Conservation (phyloP, 1,284 basidiomycete species). For the Pseudozyma sp. region DNA sequence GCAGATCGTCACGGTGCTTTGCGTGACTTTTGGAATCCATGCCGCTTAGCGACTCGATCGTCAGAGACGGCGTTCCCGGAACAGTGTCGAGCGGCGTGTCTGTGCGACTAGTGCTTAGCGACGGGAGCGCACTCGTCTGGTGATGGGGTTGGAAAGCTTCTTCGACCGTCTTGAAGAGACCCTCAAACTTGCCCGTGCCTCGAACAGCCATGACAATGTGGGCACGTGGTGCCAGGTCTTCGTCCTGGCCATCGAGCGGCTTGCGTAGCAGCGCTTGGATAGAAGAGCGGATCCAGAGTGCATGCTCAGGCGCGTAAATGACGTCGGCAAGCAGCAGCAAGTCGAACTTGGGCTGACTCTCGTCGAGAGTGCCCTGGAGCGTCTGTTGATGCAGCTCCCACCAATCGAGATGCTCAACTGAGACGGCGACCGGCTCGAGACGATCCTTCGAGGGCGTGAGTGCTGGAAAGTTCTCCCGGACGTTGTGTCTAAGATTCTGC, state of each 20-base stretch:
- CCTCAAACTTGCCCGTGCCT: conserved; percentile 44
- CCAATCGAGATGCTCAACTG: conserved; percentile 44
- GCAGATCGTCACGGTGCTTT: conserved; percentile 27
- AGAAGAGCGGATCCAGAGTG: conserved; percentile 43
- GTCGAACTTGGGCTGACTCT: conserved; percentile 20
- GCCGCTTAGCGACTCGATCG: not conserved
- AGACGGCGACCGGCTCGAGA: conserved; percentile 18
- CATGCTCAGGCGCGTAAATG: conserved; percentile 46
- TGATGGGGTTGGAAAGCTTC: conserved; percentile 27
- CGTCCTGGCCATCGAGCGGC: not conserved
- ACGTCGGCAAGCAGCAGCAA: conserved; percentile 45
- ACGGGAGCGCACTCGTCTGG: conserved; percentile 11
- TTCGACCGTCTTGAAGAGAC: conserved; percentile 37
- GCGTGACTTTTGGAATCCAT: conserved; percentile 4
- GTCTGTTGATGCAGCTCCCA: conserved; percentile 23
- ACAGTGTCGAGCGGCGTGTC: conserved; percentile 32
- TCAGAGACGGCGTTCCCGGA: conserved; percentile 34
- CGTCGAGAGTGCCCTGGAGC: not conserved
- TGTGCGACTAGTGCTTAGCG: conserved; percentile 21
- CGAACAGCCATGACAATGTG: conserved; percentile 50
- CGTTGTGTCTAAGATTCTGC: conserved; percentile 35
- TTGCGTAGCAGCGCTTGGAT: conserved; percentile 37
- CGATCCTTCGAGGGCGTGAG: not conserved
- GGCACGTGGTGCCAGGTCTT: conserved; percentile 14
- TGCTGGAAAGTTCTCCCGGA: conserved; percentile 24